These are phyloP conservation scores for Zygoascus meyerae DNA, from an alignment of 1,139 yeast species.

Conservation along the genomic window DNA sequence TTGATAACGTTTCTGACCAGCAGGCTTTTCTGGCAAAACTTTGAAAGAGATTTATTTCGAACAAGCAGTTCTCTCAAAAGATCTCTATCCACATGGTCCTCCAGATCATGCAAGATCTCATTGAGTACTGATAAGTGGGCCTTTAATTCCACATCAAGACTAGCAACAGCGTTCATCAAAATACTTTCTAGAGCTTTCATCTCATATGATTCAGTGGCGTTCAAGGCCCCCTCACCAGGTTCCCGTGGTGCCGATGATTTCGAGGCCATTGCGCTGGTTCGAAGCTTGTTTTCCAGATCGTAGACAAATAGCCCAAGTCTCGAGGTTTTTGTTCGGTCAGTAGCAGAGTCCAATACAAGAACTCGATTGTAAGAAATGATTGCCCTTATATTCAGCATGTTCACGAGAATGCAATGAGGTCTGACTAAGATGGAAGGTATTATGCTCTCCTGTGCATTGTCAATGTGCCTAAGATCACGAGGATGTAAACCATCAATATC, in stretches of 20 bases:
- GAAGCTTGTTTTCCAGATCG: constrained; percentile 73
- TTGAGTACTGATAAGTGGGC: constrained; percentile 63
- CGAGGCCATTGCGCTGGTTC: constrained; percentile 22
- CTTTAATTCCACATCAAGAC: constrained; percentile 75
- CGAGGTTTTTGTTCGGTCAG: constrained; percentile 42
- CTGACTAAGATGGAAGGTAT: constrained; percentile 82
- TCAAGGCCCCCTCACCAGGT: constrained; percentile 1
- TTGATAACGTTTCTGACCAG: constrained; percentile 79
- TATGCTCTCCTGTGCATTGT: constrained; percentile 76
- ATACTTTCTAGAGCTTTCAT: constrained; percentile 84
- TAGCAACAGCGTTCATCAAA: constrained; percentile 72
- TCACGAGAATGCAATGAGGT: constrained; percentile 72
- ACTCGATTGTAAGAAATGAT: constrained; percentile 71
- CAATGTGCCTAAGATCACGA: constrained; percentile 77
- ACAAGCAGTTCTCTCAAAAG: constrained; percentile 70
- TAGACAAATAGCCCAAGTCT: constrained; percentile 73
- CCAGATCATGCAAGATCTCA: constrained; percentile 66
- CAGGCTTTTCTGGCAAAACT: constrained; percentile 72
- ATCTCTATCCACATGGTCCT: constrained; percentile 74
- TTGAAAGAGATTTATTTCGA: constrained; percentile 66
- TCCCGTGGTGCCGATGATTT: neutral
- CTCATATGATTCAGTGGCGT: constrained; percentile 48
- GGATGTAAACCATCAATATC: constrained; percentile 70
- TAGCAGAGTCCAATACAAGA: constrained; percentile 67
- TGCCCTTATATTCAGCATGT: constrained; percentile 77